Percentiles rank a stretch among this genome's conserved stretches.
phyloP scores from a whole-genome alignment of 2,329 filamentous ascomycete genomes.

The Aureobasidium sp. region DNA sequence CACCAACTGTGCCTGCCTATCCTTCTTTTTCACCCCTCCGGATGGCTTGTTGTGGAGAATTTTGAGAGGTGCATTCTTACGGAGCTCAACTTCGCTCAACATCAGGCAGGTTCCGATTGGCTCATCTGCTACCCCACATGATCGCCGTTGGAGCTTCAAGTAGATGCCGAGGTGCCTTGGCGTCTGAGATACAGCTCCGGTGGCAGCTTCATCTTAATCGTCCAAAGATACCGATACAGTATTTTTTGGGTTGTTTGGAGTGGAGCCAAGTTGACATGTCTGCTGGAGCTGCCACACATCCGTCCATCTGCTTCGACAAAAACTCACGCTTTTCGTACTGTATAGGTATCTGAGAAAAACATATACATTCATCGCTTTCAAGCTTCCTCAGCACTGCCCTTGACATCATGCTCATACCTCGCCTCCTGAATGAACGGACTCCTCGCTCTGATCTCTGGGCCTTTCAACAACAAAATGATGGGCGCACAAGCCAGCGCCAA shows the following conservation, averaged over 20 bases:
- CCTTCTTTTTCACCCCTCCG: neutral
- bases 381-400: neutral
- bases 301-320: neutral
- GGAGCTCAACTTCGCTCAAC: neutral
- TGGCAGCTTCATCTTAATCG: too few species aligned
- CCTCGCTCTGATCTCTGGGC: conserved; percentile 25
- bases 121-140: neutral
- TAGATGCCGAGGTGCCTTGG: neutral
- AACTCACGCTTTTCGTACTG: neutral
- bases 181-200: neutral
- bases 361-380: neutral
- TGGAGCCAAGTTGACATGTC: too few species aligned
- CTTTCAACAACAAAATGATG: conserved; percentile 35
- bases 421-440: conserved; percentile 29
- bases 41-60: neutral
- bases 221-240: too few species aligned
- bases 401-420: conserved; percentile 16
- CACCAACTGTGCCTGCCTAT: neutral
- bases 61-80: neutral
- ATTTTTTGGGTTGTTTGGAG: neutral
- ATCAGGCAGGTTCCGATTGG: conserved; percentile 13
- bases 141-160: neutral
- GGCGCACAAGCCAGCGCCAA: conserved; percentile 40
- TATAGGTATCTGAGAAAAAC: neutral
- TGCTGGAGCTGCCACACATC: too few species aligned